These are phyloP conservation scores for Zalaria sp. DNA, from an alignment of 2,329 filamentous ascomycete species.

Conservation along the genomic window DNA sequence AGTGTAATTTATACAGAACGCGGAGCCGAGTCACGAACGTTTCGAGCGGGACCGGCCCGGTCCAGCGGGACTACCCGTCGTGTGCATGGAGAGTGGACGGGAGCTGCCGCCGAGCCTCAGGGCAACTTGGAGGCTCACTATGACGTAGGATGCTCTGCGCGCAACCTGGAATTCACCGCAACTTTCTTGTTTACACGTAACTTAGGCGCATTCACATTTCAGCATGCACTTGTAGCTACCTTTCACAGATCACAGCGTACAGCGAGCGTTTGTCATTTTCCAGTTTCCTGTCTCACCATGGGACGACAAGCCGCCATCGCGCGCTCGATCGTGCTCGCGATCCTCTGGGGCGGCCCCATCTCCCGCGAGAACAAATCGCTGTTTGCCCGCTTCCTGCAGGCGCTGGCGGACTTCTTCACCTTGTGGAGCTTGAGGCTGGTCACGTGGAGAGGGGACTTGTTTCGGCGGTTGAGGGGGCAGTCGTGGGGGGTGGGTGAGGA, in stretches of 20 bases:
- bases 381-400: conserved; percentile 1
- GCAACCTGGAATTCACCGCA: neutral
- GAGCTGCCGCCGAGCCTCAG: no score
- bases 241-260: neutral
- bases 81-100: no score
- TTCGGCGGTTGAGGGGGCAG: conserved; percentile 35
- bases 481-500: conserved; percentile 40
- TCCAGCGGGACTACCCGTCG: no score
- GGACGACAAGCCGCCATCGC: conserved; percentile 6
- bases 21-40: no score
- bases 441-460: conserved; percentile 25
- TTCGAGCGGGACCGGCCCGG: no score
- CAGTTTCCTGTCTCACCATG: conserved; percentile 2
- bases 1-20: no score
- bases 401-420: conserved; percentile 5
- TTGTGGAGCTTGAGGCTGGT: conserved; percentile 3
- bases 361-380: conserved; percentile 1
- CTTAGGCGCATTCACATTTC: neutral
- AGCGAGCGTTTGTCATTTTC: neutral
- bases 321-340: conserved; percentile 6
- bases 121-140: no score
- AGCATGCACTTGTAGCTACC: neutral
- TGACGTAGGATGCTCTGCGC: no score
- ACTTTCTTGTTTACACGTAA: neutral
- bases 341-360: neutral